phyloP scores from a whole-genome alignment of 2,329 filamentous ascomycete genomes.

The Zopfia rhizophila region DNA sequence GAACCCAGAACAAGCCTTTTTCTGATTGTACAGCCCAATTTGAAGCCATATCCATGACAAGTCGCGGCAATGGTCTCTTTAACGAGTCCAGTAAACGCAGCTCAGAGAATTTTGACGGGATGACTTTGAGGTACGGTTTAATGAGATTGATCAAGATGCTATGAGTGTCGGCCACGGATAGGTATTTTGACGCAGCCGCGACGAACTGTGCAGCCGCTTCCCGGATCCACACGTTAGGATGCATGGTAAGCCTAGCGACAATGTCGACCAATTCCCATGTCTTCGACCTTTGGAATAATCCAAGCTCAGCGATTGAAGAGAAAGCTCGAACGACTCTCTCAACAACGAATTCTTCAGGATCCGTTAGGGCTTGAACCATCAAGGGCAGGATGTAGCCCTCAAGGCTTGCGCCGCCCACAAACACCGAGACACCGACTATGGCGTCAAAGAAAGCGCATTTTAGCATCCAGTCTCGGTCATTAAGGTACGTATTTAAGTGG shows the following conservation, averaged over 20 bases:
- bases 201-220: constrained; percentile 89
- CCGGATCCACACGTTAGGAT: constrained; percentile 94
- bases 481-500: constrained; percentile 96
- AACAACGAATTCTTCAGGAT: constrained; percentile 93
- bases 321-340: constrained; percentile 90
- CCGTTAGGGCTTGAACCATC: constrained; percentile 93
- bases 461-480: constrained; percentile 94
- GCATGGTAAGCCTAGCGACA: constrained; percentile 85
- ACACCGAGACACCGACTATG: constrained; percentile 90
- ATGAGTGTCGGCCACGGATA: constrained; percentile 82
- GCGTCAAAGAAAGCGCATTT: constrained; percentile 98
- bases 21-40: constrained; percentile 86
- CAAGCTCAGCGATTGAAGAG: constrained; percentile 86
- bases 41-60: constrained; percentile 85
- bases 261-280: constrained; percentile 90
- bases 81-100: constrained; percentile 80
- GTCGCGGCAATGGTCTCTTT: constrained; percentile 81
- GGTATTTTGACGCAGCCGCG: constrained; percentile 76
- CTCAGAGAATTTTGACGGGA: constrained; percentile 76
- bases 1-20: constrained; percentile 87
- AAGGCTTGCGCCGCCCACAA: constrained; percentile 86
- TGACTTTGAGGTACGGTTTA: constrained; percentile 81
- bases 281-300: constrained; percentile 83
- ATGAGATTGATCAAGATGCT: constrained; percentile 86
- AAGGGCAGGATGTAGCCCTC: constrained; percentile 96